Percentiles rank a stretch among this genome's conserved stretches.
Evolutionary conservation across 1,284 basidiomycete genomes (phyloP).

Genomic region (Malassezia vespertilionis): DNA sequence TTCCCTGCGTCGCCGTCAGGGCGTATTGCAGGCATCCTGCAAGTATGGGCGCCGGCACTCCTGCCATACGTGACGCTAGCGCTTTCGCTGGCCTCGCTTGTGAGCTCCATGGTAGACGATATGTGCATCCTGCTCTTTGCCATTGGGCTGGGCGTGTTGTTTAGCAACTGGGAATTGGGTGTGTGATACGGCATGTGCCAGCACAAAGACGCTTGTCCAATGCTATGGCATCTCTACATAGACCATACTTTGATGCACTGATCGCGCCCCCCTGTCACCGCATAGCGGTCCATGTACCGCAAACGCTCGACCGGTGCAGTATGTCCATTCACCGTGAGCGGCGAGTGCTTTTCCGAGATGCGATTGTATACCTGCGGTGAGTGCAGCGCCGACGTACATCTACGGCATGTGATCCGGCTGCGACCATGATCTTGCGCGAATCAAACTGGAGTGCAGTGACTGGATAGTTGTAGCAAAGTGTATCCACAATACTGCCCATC

Average conservation of each 20-base stretch:
- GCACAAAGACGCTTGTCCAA: too few relatives aligned
- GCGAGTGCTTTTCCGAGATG: constrained; percentile 76
- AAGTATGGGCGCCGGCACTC: constrained; percentile 8
- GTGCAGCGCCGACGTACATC: constrained; percentile 55
- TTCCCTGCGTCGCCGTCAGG: constrained; percentile 10
- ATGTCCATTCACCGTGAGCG: constrained; percentile 79
- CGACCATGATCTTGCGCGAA: constrained; percentile 80
- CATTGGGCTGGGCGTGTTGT: constrained; percentile 12
- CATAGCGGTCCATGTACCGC: constrained; percentile 91
- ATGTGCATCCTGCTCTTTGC: constrained; percentile 15
- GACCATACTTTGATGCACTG: constrained; percentile 88
- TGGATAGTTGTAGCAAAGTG: constrained; percentile 78
- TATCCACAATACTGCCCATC: constrained; percentile 74
- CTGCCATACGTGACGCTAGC: neutral
- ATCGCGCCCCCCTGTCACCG: constrained; percentile 81
- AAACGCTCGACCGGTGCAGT: constrained; percentile 76
- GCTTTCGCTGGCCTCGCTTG: neutral
- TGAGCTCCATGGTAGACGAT: constrained; percentile 8
- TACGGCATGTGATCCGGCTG: constrained; percentile 83
- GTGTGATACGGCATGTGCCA: too few relatives aligned
- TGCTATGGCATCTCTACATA: constrained; percentile 51
- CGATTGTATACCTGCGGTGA: constrained; percentile 74
- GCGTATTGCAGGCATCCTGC: constrained; percentile 1
- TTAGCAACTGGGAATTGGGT: neutral
- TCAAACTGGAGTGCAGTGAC: constrained; percentile 88